Evolutionary conservation across 768 basidiomycete species (phyloP).

Genomic region (Russula sp.): DNA sequence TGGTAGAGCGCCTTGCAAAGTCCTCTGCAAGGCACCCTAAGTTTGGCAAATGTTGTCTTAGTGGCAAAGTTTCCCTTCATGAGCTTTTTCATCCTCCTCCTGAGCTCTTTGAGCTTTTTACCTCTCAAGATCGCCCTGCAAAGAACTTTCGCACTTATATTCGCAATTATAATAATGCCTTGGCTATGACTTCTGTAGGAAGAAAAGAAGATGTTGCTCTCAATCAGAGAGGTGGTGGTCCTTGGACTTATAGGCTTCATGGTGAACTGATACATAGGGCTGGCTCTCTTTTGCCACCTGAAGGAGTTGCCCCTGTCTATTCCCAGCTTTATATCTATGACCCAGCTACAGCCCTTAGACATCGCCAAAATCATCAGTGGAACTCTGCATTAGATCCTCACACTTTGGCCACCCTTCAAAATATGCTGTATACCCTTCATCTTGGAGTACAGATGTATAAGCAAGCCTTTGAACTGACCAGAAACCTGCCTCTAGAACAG

Average conservation of each 20-base stretch:
- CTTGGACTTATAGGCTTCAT: background rate
- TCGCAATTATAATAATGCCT: background rate
- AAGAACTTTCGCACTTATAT: background rate
- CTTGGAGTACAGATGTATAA: too few relatives aligned
- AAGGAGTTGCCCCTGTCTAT: constrained; percentile 17
- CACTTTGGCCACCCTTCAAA: background rate
- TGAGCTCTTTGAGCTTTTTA: too few relatives aligned
- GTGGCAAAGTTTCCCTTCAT: too few relatives aligned
- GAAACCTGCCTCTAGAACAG: background rate
- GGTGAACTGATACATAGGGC: background rate
- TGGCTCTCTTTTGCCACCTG: background rate
- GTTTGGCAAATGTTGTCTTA: too few relatives aligned
- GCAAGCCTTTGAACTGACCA: too few relatives aligned
- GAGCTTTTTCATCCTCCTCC: too few relatives aligned
- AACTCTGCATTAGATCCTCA: background rate
- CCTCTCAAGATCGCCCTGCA: too few relatives aligned
- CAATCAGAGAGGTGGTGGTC: background rate
- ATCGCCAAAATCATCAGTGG: too few relatives aligned
- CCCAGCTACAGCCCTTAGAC: background rate
- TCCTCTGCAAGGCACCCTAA: too few relatives aligned
- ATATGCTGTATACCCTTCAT: too few relatives aligned
- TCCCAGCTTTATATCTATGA: constrained; percentile 21
- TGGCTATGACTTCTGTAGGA: background rate
- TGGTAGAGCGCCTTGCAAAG: too few relatives aligned
- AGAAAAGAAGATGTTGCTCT: background rate